Base-by-base conservation (phyloP, 441 rosid species). In the Gossypium schwendimanii region DNA sequence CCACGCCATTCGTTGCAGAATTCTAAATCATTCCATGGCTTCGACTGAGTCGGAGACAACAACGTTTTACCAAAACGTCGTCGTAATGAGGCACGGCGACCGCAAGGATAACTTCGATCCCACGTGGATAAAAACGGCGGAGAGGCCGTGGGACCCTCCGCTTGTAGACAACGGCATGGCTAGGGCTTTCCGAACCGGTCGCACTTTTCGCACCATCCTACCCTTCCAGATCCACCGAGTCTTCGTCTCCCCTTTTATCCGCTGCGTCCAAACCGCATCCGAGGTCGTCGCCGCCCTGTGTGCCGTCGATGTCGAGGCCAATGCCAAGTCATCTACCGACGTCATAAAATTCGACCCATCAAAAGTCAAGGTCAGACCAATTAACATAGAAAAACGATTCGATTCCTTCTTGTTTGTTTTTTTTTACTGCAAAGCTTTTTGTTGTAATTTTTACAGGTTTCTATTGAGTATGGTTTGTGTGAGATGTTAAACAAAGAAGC, bases 51-150 rank as follows among this genome's bases (percentile, higher is more conserved):
- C 50, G 47, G 70, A 12, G n/a, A n/a, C 60, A 1, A 39, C 23
- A 3, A 9, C 18, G 18, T 23, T 6, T 70, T 70, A 70, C 75
- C 98, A 91, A 73, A 81, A 87, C 81, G 82, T 94, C 44, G 77
- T 92, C 72, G 92, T 94, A 44, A 85, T 92, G 95, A 83, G 98
- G 61, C 98, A 94, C 80, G 97, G 97, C 17, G 94, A 94, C 72
- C 91, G 98, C 23, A 72, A 87, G 70, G 97, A 94, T 78, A 83
- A 83, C 74, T 76, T 82, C 75, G 91, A 88, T 6, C 89, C 87
- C 9, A 62, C 50, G 3, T 92, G 98, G 98, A 75, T 74, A 4
- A 31, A 73, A 31, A 83, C 84, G 0, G 97, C 97, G 2, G 72
- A 75, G 0, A 77, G 89, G 73, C 97, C 94, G 0, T 94, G 97